Conservation (phyloP, 495 filamentous ascomycete species). For the Penicillium tannophilum region DNA sequence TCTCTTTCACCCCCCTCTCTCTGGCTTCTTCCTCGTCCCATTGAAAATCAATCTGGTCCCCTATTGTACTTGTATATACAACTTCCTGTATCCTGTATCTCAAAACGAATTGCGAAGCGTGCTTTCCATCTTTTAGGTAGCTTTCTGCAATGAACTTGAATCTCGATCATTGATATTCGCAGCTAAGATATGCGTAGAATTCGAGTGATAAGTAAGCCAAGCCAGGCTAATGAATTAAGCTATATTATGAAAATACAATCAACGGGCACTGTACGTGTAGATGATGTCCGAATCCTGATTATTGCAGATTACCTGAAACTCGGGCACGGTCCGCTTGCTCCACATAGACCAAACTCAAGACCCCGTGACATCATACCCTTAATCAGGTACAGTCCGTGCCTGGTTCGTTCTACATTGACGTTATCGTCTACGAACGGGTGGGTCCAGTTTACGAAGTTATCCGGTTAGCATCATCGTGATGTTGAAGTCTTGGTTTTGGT, state of each 20-base stretch:
- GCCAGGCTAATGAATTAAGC: background rate
- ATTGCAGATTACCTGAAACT: background rate
- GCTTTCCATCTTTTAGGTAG: background rate
- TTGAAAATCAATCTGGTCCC: background rate
- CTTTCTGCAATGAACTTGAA: background rate
- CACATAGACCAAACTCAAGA: background rate
- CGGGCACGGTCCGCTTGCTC: background rate
- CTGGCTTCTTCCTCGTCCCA: background rate
- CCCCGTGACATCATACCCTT: background rate
- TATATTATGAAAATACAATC: background rate
- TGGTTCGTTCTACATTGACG: background rate
- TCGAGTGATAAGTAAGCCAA: background rate
- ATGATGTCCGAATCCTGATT: background rate
- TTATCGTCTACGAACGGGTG: background rate
- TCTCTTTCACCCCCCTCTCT: constrained; percentile 6
- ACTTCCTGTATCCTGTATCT: background rate
- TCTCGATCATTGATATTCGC: background rate
- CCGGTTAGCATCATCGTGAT: background rate
- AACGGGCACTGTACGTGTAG: background rate
- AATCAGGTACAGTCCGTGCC: background rate
- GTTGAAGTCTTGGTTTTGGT: background rate
- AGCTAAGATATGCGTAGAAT: background rate
- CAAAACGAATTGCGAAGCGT: background rate
- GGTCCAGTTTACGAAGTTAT: background rate
- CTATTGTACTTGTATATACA: constrained; percentile 15